phyloP scores from a whole-genome alignment of 352 stramenopile genomes.

The Pythium rhizo-oryzae region DNA sequence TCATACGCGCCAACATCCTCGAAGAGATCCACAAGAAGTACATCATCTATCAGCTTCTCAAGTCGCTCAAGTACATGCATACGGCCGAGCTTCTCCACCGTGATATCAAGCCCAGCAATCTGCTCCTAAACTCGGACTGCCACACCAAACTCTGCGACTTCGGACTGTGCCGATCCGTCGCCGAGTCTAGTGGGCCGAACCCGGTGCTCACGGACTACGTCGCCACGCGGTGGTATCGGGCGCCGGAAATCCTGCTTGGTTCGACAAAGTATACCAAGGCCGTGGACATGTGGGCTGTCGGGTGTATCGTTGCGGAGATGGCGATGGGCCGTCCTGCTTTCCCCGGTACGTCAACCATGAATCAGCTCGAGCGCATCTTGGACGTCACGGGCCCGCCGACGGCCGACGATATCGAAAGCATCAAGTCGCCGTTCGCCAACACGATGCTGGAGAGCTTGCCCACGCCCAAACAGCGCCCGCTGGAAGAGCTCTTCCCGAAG shows the following conservation, averaged over 20 bases:
- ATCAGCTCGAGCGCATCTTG: constrained; percentile 96
- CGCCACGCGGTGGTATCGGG: constrained; percentile 95
- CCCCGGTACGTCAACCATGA: constrained; percentile 95
- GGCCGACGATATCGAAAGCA: constrained; percentile 90
- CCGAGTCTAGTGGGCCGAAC: constrained; percentile 78
- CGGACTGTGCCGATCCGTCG: constrained; percentile 92
- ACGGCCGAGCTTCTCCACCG: constrained; percentile 94
- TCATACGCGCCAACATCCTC: constrained; percentile 95
- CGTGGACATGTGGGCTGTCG: constrained; percentile 94
- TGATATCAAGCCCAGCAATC: constrained; percentile 97
- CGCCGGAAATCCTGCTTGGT: constrained; percentile 95
- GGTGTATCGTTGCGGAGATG: constrained; percentile 96
- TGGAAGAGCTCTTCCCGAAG: constrained; percentile 90
- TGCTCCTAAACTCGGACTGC: constrained; percentile 96
- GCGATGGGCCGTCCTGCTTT: constrained; percentile 92
- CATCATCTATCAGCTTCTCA: constrained; percentile 96
- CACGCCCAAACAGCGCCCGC: constrained; percentile 61
- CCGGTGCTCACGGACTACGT: constrained; percentile 96
- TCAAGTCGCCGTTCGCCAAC: constrained; percentile 92
- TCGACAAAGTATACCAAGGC: constrained; percentile 93
- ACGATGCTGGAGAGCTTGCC: constrained; percentile 94
- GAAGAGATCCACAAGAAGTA: constrained; percentile 98
- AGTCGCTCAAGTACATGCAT: constrained; percentile 97
- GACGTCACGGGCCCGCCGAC: constrained; percentile 92
- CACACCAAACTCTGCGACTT: constrained; percentile 97